A percentile compares a stretch with the other conserved stretches of the same genome.
Conservation (phyloP, 495 filamentous ascomycete genomes). For the Neurospora pannonica region DNA sequence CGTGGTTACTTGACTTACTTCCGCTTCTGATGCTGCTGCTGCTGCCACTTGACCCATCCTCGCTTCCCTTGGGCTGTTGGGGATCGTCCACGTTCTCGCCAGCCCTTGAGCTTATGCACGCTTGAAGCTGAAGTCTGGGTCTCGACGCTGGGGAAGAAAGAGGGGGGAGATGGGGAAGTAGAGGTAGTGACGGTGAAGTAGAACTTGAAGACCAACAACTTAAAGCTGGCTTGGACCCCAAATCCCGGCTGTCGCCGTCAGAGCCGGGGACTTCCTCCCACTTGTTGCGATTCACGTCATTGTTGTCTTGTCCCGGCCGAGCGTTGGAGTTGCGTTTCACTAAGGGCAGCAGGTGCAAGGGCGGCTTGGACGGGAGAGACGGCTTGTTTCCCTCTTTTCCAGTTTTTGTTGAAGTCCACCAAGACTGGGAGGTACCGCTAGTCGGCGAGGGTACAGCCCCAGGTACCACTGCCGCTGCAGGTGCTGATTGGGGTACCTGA, state of each 20-base stretch:
- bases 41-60: neutral
- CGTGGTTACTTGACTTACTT: neutral
- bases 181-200: neutral
- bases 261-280: neutral
- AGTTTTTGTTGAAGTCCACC: neutral
- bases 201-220: neutral
- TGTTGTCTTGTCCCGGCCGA: constrained; percentile 3
- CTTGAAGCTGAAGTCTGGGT: neutral
- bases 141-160: neutral
- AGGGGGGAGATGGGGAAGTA: neutral
- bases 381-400: neutral
- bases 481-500: neutral
- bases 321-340: constrained; percentile 2
- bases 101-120: neutral
- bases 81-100: neutral
- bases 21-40: neutral
- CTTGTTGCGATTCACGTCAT: neutral
- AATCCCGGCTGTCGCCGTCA: neutral
- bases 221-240: neutral
- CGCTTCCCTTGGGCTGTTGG: neutral
- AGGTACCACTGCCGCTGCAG: neutral
- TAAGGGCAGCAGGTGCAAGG: constrained; percentile 3
- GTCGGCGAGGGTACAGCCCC: neutral
- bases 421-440: neutral
- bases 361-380: neutral